phyloP scores from a whole-genome alignment of 148 eudicot genomes.

The Oxyria digyna region DNA sequence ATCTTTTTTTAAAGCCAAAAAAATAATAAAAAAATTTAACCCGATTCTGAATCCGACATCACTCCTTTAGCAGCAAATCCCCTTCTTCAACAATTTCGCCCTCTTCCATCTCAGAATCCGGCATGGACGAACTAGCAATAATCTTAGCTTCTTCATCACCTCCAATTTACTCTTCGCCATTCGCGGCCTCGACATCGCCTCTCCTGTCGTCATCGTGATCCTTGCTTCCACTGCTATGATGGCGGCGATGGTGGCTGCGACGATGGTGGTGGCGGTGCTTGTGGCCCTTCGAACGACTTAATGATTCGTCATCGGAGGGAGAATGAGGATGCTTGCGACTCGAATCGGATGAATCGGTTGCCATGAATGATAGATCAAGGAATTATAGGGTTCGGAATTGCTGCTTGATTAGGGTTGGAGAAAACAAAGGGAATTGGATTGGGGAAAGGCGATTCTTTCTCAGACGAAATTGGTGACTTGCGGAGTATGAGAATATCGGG shows the following conservation, averaged over 20 bases:
- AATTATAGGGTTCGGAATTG: constrained; percentile 15
- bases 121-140: background rate
- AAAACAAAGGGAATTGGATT: background rate
- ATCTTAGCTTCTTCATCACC: constrained; percentile 14
- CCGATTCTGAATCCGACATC: constrained; percentile 36
- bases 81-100: constrained; percentile 82
- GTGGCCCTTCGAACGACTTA: constrained; percentile 56
- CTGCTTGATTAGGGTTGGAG: background rate
- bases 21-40: no score
- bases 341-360: constrained; percentile 35
- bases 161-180: constrained; percentile 8
- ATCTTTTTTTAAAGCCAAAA: no score
- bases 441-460: background rate
- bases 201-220: constrained; percentile 12
- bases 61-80: constrained; percentile 11
- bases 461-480: no score
- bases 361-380: constrained; percentile 11
- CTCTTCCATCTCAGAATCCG: constrained; percentile 80
- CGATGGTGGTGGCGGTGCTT: constrained; percentile 62
- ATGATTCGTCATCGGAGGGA: constrained; percentile 29
- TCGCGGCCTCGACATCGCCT: no score
- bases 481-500: background rate
- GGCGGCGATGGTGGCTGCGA: constrained; percentile 31
- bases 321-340: constrained; percentile 60
- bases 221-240: constrained; percentile 22